Conservation (phyloP, 2,329 filamentous ascomycete genomes). For the Diplodia seriata region DNA sequence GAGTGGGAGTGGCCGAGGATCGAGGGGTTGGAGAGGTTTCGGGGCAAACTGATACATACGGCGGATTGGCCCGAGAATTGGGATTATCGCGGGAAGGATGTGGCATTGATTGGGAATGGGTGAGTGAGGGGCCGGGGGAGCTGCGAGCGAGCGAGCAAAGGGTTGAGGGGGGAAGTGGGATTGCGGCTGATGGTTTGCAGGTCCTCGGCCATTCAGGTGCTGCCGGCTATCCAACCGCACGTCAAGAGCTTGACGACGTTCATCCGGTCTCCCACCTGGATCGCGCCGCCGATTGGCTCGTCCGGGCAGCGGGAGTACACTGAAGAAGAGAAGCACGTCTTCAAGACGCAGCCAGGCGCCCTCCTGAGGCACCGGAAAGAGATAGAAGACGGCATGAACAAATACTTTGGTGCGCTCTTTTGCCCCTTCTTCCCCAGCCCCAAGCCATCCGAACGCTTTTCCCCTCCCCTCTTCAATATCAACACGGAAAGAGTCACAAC, state of each 20-base stretch:
- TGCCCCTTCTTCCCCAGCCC: neutral
- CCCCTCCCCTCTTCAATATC: too few relatives aligned
- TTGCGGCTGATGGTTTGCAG: conserved; percentile 44
- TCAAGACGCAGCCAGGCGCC: conserved; percentile 50
- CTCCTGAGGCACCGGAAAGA: conserved; percentile 53
- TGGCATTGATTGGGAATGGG: conserved; percentile 62
- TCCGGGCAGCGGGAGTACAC: conserved; percentile 52
- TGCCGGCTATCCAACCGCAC: conserved; percentile 55
- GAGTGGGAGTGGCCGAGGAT: conserved; percentile 56
- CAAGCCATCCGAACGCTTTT: neutral
- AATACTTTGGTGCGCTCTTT: conserved; percentile 49
- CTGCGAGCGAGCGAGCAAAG: conserved; percentile 32
- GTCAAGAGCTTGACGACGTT: conserved; percentile 57
- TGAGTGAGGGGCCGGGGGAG: conserved; percentile 35
- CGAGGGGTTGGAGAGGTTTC: conserved; percentile 59
- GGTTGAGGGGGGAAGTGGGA: conserved; percentile 31
- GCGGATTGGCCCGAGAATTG: conserved; percentile 62
- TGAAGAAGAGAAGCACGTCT: conserved; percentile 51
- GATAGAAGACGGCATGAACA: conserved; percentile 56
- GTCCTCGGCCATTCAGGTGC: conserved; percentile 62
- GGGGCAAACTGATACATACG: conserved; percentile 62
- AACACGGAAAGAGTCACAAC: neutral
- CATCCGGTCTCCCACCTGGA: conserved; percentile 60
- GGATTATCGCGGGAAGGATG: conserved; percentile 56
- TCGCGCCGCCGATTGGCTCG: conserved; percentile 54